Base-by-base conservation (phyloP, 164 flowering plant species). In the Macadamia integrifolia region DNA sequence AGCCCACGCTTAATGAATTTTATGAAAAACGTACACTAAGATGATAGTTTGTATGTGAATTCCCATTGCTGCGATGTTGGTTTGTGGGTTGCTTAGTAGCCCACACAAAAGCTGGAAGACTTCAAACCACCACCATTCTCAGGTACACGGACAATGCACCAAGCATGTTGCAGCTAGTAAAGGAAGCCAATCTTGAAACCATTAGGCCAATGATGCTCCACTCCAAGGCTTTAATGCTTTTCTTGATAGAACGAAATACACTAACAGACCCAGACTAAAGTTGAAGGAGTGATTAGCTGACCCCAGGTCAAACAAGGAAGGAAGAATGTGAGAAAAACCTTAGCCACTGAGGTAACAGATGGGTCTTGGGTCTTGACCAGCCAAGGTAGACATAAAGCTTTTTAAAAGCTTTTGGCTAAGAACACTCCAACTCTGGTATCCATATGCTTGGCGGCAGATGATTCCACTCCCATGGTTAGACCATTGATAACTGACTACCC, bases 71-170 rank as follows among this genome's bases (percentile, higher is more conserved):
- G 92, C 96, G 14, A 89, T 89, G 0, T 89, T 81, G 9, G 96
- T 86, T 63, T 63, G 60, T 0, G 96, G 92, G 67, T 89, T 86
- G 1, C 79, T 0, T 15, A 89, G 71, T 44, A 88, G 40, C 44
- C 96, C 96, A 23, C 96, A 86, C 0, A 89, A 74, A 44, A 89
- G 55, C 40, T 87, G 86, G 89, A 87, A 87, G 80, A 89, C 82
- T 63, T 89, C 94, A 61, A 87, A 89, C 94, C 95, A 89, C 95
- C 95, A 89, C 95, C 95, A 89, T 72, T 89, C 95, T 12, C 87
- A 67, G 63, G 23, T 92, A 89, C 12, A 89, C 95, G 0, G 90
- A 84, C 67, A 87, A 67, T 83, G 90, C 86, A 78, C 91, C 87
- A 2, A 92, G 92, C 2, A 89, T 76, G 95, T 87, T 6, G 87